Percentiles rank a stretch among this genome's conserved stretches.
phyloP scores from a whole-genome alignment of 495 filamentous ascomycete species.

The Collariella sp. region DNA sequence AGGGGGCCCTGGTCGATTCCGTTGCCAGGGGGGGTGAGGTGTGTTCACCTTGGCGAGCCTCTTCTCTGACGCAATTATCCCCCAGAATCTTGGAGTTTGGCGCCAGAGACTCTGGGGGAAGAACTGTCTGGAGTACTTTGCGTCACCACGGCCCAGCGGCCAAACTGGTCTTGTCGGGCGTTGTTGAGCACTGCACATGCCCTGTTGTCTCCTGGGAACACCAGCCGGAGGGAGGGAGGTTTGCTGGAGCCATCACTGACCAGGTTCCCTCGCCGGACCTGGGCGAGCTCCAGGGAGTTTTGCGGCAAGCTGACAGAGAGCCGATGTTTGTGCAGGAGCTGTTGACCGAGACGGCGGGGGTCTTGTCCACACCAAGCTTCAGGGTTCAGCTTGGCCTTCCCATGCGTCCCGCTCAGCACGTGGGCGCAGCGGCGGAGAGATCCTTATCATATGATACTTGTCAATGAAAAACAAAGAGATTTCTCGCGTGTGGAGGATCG shows the following conservation, averaged over 20 bases:
- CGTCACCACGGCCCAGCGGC: not conserved
- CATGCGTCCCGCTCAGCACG: constrained; percentile 5
- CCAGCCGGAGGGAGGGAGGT: not conserved
- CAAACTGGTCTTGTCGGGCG: not conserved
- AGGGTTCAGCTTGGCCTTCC: not conserved
- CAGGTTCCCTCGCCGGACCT: constrained; percentile 2
- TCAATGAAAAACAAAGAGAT: too few relatives aligned
- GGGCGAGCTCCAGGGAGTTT: constrained; percentile 9
- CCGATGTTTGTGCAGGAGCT: constrained; percentile 10
- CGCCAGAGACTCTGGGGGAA: not conserved
- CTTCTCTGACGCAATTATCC: constrained; percentile 14
- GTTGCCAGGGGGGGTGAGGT: constrained; percentile 1
- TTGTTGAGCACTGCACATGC: not conserved
- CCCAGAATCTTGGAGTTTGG: constrained; percentile 9
- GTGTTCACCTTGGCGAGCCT: constrained; percentile 5
- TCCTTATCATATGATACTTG: not conserved
- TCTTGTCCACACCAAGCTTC: not conserved
- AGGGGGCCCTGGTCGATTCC: not conserved
- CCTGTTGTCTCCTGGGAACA: not conserved
- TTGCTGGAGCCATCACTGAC: not conserved
- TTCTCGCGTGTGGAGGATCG: not conserved
- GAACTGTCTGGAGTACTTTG: not conserved
- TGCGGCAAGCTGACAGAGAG: constrained; percentile 17
- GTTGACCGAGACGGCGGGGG: not conserved
- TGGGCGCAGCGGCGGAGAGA: constrained; percentile 12